phyloP scores from a whole-genome alignment of 2,329 filamentous ascomycete genomes.

The Colletotrichum orchidophilum region DNA sequence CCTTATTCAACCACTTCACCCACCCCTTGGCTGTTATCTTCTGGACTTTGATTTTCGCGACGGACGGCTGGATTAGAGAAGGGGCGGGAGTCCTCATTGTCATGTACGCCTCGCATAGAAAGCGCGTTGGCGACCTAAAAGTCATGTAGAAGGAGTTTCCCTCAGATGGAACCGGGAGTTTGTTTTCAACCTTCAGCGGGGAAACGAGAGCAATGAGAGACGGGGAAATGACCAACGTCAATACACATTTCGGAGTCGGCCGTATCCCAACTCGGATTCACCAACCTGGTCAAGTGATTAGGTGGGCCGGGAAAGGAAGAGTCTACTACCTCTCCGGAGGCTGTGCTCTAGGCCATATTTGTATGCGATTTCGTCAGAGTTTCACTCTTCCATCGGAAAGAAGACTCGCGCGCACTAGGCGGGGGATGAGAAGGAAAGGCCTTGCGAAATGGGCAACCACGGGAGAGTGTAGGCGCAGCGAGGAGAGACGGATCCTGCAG shows the following conservation, averaged over 20 bases:
- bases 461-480: conserved; percentile 33
- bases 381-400: conserved; percentile 10
- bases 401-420: neutral
- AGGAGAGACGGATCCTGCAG: conserved; percentile 14
- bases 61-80: conserved; percentile 35
- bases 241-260: conserved; percentile 31
- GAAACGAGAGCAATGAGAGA: conserved; percentile 34
- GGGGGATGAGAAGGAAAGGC: conserved; percentile 10
- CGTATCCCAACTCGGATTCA: conserved; percentile 19
- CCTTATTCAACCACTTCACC: neutral
- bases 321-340: neutral
- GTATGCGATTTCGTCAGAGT: conserved; percentile 16
- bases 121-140: conserved; percentile 34
- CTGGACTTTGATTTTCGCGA: conserved; percentile 33
- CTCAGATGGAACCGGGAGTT: conserved; percentile 31
- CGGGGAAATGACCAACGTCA: conserved; percentile 28
- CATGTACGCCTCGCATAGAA: conserved; percentile 36
- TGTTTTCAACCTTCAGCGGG: conserved; percentile 27
- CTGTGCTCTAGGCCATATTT: conserved; percentile 22
- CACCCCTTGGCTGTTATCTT: conserved; percentile 35
- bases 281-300: conserved; percentile 21
- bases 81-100: conserved; percentile 33
- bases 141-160: conserved; percentile 37
- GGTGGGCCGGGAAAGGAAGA: conserved; percentile 15
- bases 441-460: conserved; percentile 12